Conservation (phyloP, 441 rosid genomes). For the Croton setiger region DNA sequence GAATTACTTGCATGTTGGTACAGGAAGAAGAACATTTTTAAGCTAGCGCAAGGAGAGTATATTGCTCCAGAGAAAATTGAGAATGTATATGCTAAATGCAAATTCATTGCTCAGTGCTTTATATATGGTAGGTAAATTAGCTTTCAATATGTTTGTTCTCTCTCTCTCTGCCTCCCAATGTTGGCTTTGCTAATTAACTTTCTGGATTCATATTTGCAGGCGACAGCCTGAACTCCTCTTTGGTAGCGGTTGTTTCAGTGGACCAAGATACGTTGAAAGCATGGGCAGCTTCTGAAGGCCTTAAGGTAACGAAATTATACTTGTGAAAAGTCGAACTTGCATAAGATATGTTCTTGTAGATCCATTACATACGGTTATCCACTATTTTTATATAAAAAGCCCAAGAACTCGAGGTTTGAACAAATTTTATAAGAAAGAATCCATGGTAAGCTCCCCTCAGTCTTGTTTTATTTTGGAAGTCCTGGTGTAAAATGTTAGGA, state of each 20-base stretch:
- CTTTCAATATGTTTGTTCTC: neutral
- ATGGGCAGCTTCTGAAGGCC: conserved; percentile 88
- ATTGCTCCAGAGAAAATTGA: conserved; percentile 99
- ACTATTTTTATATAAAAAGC: no score
- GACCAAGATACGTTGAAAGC: conserved; percentile 72
- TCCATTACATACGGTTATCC: no score
- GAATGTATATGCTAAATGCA: conserved; percentile 94
- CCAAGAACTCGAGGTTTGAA: no score
- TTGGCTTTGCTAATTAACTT: conserved; percentile 12
- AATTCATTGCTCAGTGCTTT: conserved; percentile 77
- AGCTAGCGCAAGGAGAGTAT: conserved; percentile 98
- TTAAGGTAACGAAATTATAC: conserved; percentile 45
- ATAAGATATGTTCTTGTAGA: neutral
- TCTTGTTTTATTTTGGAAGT: no score
- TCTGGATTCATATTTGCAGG: conserved; percentile 41
- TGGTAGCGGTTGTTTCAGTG: conserved; percentile 85
- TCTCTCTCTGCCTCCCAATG: conserved; percentile 16
- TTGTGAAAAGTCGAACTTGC: neutral
- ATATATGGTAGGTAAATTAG: conserved; percentile 58
- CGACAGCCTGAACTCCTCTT: conserved; percentile 86
- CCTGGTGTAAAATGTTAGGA: no score
- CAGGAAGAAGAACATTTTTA: conserved; percentile 99
- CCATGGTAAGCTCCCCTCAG: neutral
- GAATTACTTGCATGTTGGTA: conserved; percentile 20
- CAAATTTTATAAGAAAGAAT: neutral